Evolutionary conservation across 228 moss, liverwort and hornwort genomes (phyloP), one percentile per base, ranked within the genome.

Genomic region (Sphagnum fallax): DNA sequence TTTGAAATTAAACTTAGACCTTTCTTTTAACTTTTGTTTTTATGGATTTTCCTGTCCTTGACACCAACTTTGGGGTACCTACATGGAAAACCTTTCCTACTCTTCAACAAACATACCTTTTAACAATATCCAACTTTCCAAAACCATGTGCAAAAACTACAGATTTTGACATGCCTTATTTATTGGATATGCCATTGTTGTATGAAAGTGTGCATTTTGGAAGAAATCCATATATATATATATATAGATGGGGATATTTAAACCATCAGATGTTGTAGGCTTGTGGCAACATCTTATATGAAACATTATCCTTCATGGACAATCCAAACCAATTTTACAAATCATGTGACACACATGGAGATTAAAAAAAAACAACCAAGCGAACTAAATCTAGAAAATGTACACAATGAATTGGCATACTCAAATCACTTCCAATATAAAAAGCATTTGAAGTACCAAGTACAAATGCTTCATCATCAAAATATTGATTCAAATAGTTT

Each of bases 171-270:
- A n/a, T 58, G 93, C 91, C 82, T 98, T 98, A 64, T 90, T 90
- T 69, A 85, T 93, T 73, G 97, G 91, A 80, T 98, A 88, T 16
- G 93, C 93, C 97, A 97, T 91, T 50, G 93, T 88, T 62, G 76
- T 84, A 59, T 93, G 90, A 53, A 93, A 97, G 51, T 97, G 88
- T 75, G 82, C 80, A 71, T 87, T 91, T 80, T 97, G 93, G 52
- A 97, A 88, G 75, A 90, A 84, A 63, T 90, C 87, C 70, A 93
- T 66, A 78, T 83, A 32, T 32, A 77, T 6, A 91, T 81, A 71
- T 83, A 32, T 32, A 77, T 6, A 91, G 80, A 71, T 97, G 93
- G 6, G 97, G 97, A 67, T 97, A 97, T 81, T 93, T 97, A 85
- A 8, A 12, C 9, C 8, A 4, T 8, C 55, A 64, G 58, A 71